Conservation (phyloP, 495 filamentous ascomycete genomes). For the Niebla homalea region DNA sequence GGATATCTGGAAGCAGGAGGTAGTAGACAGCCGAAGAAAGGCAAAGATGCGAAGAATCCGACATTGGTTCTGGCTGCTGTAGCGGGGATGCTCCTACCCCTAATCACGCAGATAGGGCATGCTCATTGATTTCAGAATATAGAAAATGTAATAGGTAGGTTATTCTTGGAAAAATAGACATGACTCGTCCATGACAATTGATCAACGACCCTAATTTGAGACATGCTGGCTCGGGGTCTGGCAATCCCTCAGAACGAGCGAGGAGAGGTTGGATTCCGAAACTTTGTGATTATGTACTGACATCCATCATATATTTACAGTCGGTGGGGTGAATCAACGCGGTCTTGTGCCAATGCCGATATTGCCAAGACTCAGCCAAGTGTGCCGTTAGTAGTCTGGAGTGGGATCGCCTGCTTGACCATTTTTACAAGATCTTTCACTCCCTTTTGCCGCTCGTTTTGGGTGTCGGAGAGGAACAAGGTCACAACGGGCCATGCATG, state of each 20-base stretch:
- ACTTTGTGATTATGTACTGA: too few species aligned
- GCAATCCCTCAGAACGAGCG: too few species aligned
- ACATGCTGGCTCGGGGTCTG: too few species aligned
- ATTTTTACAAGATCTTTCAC: conserved; percentile 40
- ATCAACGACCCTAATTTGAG: too few species aligned
- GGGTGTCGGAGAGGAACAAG: conserved; percentile 47
- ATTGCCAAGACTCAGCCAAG: too few species aligned
- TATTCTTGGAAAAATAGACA: too few species aligned
- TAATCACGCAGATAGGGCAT: conserved; percentile 84
- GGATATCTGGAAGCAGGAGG: conserved; percentile 51
- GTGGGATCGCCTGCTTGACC: conserved; percentile 21
- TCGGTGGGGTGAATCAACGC: too few species aligned
- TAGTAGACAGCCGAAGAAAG: conserved; percentile 27
- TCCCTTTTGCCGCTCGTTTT: conserved; percentile 42
- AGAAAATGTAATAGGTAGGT: too few species aligned
- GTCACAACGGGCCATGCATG: conserved; percentile 70
- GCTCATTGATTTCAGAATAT: conserved; percentile 42
- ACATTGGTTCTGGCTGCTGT: conserved; percentile 62
- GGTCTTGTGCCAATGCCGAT: too few species aligned
- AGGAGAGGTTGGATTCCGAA: too few species aligned
- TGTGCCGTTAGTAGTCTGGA: neutral
- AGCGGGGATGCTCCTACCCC: conserved; percentile 77
- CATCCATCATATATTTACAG: too few species aligned
- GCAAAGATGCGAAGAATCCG: conserved; percentile 38
- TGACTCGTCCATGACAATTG: too few species aligned